A percentile compares a stretch with the other conserved stretches of the same genome.
These are phyloP conservation scores for Fusarium cyanostomum DNA, from an alignment of 2,329 filamentous ascomycete genomes.

Conservation along the genomic window DNA sequence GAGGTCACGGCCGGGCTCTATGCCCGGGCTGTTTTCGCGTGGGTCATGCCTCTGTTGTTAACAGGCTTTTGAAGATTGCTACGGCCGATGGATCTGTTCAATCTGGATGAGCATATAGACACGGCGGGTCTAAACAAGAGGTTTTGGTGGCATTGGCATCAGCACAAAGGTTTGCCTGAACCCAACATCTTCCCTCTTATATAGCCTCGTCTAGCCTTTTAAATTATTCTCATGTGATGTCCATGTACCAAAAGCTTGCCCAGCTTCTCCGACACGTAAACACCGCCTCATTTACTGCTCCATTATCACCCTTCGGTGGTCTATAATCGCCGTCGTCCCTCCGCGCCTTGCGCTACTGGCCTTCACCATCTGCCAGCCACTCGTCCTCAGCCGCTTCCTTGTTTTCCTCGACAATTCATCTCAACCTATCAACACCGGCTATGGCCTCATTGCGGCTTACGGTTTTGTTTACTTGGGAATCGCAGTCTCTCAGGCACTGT, in stretches of 20 bases:
- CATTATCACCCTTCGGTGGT: conserved; percentile 42
- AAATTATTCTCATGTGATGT: conserved; percentile 22
- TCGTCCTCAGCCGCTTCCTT: conserved; percentile 49
- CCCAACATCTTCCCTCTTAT: neutral
- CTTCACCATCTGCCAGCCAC: conserved; percentile 51
- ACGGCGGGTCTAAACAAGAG: conserved; percentile 42
- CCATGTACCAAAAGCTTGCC: conserved; percentile 30
- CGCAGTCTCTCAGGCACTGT: conserved; percentile 45
- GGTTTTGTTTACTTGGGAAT: conserved; percentile 47
- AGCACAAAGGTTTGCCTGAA: conserved; percentile 38
- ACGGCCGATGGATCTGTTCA: conserved; percentile 47
- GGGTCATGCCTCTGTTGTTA: conserved; percentile 51
- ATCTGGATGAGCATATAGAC: conserved; percentile 48
- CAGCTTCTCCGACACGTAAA: conserved; percentile 28
- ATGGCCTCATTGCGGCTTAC: conserved; percentile 48
- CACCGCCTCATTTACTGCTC: conserved; percentile 44
- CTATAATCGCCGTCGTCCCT: conserved; percentile 44
- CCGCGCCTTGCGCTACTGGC: conserved; percentile 47
- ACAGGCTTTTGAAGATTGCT: conserved; percentile 50
- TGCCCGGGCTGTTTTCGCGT: conserved; percentile 50
- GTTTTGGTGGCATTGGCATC: conserved; percentile 46
- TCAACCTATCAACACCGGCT: conserved; percentile 40
- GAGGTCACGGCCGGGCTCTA: conserved; percentile 53
- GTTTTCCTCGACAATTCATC: conserved; percentile 42
- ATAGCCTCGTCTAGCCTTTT: conserved; percentile 23